Base-by-base conservation (phyloP, 768 basidiomycete genomes). In the Sporobolomyces pararoseus region DNA sequence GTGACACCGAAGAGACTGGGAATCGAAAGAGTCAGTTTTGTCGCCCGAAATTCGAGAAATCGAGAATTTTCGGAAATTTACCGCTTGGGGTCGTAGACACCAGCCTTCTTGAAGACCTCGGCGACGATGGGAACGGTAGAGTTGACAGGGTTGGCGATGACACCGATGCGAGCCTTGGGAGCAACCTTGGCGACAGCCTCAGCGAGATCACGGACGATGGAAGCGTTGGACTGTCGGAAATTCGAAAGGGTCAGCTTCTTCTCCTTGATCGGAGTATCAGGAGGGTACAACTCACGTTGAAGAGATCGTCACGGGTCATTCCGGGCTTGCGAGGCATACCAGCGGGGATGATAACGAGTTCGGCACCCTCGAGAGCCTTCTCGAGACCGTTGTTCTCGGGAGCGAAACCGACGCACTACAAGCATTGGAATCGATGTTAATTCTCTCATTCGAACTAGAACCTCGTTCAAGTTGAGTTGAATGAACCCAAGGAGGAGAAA, bases 121-220 rank as follows among this genome's bases (percentile, higher is more conserved):
- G 93, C 92, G 75, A 96, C 93, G 76, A 99, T 96, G 77, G 96
- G 95, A 68, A 98, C 96, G 71, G 96, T 97, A 63, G 81, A 82
- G 79, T 81, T 81, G 84, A 96, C 95, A 63, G 95, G 95, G 87
- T 99, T 99, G 76, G 94, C 95, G 81, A 99, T 99, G 82, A 98
- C 88, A 75, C 92, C 86, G 78, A 98, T 84, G 82, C 90, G 87
- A n/a, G 96, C 96, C 60, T 88, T 86, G 63, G 96, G 94, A 46
- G 90, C 81, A 66, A 90, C 87, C 70, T 91, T 89, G 75, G 86
- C 90, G 71, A 93, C 85, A 19, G 92, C 88, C 57, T 88, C 81
- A 42, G 95, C 95, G 75, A 99, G 90, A 84, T 94, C 93, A 64
- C 92, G 89, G 78, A 97, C 92, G 78, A 99, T 97, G 69, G 91